Conservation (phyloP, 1,139 yeast genomes). For the Saccharomyces hybrid region DNA sequence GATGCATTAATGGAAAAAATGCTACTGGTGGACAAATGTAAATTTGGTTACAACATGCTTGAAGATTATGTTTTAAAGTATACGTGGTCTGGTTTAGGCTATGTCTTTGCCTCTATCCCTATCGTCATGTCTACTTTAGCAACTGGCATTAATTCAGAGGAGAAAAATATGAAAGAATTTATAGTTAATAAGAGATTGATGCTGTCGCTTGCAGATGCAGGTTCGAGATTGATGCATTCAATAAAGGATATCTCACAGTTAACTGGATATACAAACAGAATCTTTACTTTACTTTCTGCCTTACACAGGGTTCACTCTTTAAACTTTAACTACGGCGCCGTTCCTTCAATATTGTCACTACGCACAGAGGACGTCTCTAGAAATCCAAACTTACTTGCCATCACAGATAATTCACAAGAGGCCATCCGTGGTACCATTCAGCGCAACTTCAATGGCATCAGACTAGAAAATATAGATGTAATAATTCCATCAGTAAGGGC, state of each 20-base stretch:
- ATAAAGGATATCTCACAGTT: conserved; percentile 87
- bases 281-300: conserved; percentile 64
- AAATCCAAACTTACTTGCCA: not conserved
- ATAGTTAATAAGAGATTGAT: conserved; percentile 84
- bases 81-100: conserved; percentile 94
- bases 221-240: conserved; percentile 92
- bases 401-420: not conserved
- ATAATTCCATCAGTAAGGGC: conserved; percentile 67
- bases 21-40: conserved; percentile 38
- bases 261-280: conserved; percentile 86
- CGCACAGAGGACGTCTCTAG: conserved; percentile 2
- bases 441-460: conserved; percentile 65
- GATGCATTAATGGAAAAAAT: conserved; percentile 48
- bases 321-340: conserved; percentile 54
- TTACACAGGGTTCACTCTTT: conserved; percentile 78
- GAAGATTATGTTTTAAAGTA: conserved; percentile 87
- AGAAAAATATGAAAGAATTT: conserved; percentile 75
- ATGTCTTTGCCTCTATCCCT: conserved; percentile 83
- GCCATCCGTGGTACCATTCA: conserved; percentile 72
- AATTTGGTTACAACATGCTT: conserved; percentile 57
- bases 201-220: conserved; percentile 92
- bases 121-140: conserved; percentile 47
- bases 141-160: conserved; percentile 33
- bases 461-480: conserved; percentile 78
- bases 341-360: not conserved